Conservation (phyloP, 805 yeast species). For the Candida sithepensis region DNA sequence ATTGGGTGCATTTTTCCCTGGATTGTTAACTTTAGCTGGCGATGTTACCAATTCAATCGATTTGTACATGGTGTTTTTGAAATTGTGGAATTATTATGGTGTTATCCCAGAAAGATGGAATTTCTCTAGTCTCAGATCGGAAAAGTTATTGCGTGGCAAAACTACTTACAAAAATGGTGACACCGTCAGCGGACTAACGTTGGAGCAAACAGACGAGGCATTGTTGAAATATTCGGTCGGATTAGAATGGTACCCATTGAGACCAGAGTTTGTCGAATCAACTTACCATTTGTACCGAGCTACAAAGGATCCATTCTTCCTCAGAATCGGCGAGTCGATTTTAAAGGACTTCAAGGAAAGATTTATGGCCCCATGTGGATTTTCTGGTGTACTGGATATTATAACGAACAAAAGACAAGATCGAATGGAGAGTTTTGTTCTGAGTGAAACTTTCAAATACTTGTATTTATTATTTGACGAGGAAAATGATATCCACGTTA, state of each 20-base stretch:
- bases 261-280: conserved; percentile 91
- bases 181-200: conserved; percentile 17
- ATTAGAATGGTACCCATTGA: conserved; percentile 85
- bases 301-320: conserved; percentile 79
- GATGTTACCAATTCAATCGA: conserved; percentile 61
- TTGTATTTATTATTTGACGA: conserved; percentile 76
- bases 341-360: conserved; percentile 49
- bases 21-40: conserved; percentile 76
- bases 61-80: conserved; percentile 59
- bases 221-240: conserved; percentile 38
- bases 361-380: conserved; percentile 70
- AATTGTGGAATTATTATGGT: conserved; percentile 76
- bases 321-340: conserved; percentile 69
- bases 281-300: conserved; percentile 81
- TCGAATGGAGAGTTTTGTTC: conserved; percentile 88
- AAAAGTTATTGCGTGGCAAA: conserved; percentile 10
- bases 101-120: conserved; percentile 91
- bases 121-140: conserved; percentile 26
- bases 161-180: conserved; percentile 19
- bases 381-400: conserved; percentile 71
- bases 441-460: conserved; percentile 85
- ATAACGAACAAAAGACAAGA: conserved; percentile 60
- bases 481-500: conserved; percentile 45
- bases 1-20: conserved; percentile 85
- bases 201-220: conserved; percentile 21